These are phyloP conservation scores for Capronia coronata DNA, from an alignment of 2,329 filamentous ascomycete species.

Conservation along the genomic window DNA sequence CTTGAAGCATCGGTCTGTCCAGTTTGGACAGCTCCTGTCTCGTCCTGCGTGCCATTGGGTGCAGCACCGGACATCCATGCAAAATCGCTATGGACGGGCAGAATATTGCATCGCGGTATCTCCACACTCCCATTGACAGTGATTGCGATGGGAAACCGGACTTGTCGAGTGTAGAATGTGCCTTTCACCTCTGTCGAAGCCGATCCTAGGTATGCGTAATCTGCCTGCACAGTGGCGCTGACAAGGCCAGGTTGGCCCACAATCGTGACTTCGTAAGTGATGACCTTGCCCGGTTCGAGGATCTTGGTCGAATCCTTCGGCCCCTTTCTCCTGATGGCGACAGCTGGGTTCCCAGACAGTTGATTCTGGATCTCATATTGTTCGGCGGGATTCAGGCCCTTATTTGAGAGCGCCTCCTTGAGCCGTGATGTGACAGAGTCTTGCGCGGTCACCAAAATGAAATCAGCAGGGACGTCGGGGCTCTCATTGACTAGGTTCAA, in stretches of 20 bases:
- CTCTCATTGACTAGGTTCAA: slow-evolving; percentile 77
- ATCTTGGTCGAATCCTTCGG: slow-evolving; percentile 1
- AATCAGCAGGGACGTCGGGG: slow-evolving; percentile 62
- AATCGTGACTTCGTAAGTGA: slow-evolving; percentile 70
- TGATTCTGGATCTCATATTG: slow-evolving; percentile 81
- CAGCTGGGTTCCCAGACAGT: slow-evolving; percentile 64
- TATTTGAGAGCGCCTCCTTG: slow-evolving; percentile 66
- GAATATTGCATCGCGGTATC: slow-evolving; percentile 68
- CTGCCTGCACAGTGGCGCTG: slow-evolving; percentile 70
- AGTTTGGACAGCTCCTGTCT: not conserved
- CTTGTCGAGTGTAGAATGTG: slow-evolving; percentile 75
- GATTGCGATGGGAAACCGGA: slow-evolving; percentile 72
- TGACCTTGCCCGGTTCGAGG: slow-evolving; percentile 36
- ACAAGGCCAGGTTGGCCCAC: slow-evolving; percentile 80
- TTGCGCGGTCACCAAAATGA: slow-evolving; percentile 80
- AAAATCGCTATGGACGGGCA: slow-evolving; percentile 64
- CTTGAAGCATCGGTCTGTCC: not conserved
- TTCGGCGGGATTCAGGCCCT: slow-evolving; percentile 70
- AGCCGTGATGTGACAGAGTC: slow-evolving; percentile 77
- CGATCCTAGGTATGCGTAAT: slow-evolving; percentile 76
- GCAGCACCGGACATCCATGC: slow-evolving; percentile 47
- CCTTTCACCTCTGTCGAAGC: slow-evolving; percentile 61
- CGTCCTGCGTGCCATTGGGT: not conserved
- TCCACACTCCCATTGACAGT: slow-evolving; percentile 92
- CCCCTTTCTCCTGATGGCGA: slow-evolving; percentile 14